Evolutionary conservation across 768 basidiomycete species (phyloP), one percentile per base, ranked within the genome.

Genomic region (Pleurotus citrinopileatus): DNA sequence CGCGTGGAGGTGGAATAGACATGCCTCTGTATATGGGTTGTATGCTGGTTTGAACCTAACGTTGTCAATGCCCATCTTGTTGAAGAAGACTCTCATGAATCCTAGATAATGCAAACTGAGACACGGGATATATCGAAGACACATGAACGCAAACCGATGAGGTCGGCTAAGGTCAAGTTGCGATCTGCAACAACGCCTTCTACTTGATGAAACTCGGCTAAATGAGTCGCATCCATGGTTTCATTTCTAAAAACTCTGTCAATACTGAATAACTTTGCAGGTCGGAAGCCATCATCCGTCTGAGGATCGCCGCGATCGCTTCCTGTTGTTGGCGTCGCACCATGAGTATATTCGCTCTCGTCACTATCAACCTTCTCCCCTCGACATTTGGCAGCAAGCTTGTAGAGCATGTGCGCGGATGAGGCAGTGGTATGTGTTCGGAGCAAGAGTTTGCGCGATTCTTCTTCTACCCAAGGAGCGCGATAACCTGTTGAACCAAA

Each of bases 131-230:
- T n/a, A 2, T 52, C 36, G 5, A 20, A 34, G 27, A 17, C 9
- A 29, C 3, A 51, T 26, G 28, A 22, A 17, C 3, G 67, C 79
- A 42, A 59, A 93, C 94, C 95, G 59, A 99, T 98, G 56, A 99
- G 76, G 67, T 98, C 94, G 15, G 94, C 96, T 23, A 99, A 75
- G 1, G 96, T 98, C 55, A 99, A 73, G 46, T 86, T 85, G 59
- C 86, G 84, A 70, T 99, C 97, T 8, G 97, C 97, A 23, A 99
- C 94, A 42, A 99, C 97, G 47, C 97, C 97, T 69, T 99, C 97
- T n/a, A 99, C 97, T 71, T 99, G 97, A 67, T 98, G 96, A 78
- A 99, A 99, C 71, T 99, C 97, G 3, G 97, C 97, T 58, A 99
- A 65, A 77, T 99, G 97, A 15, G 97, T 99, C 42, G 94, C 94